A percentile compares a stretch with the other conserved stretches of the same genome.
Evolutionary conservation across 768 basidiomycete genomes (phyloP).

Genomic region (Coprinopsis cinerea): DNA sequence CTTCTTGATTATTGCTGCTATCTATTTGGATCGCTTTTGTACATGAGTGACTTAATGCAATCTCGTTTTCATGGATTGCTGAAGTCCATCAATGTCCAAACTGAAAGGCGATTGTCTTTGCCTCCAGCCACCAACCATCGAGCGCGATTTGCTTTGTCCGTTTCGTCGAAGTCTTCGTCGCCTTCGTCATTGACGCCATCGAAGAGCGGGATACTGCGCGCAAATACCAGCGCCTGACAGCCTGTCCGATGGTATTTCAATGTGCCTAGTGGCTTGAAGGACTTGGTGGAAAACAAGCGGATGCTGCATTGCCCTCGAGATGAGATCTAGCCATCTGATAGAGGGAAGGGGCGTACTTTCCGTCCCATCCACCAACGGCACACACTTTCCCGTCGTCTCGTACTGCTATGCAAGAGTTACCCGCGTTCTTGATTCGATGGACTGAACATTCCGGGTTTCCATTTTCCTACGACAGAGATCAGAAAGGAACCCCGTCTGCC

Average conservation of each 20-base stretch:
- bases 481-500: conserved; percentile 12
- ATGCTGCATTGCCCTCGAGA: conserved; percentile 40
- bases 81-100: conserved; percentile 65
- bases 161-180: conserved; percentile 47
- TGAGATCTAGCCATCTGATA: conserved; percentile 1
- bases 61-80: conserved; percentile 21
- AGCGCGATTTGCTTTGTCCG: conserved; percentile 38
- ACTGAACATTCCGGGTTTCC: conserved; percentile 21
- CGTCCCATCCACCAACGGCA: conserved; percentile 93
- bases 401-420: conserved; percentile 73
- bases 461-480: conserved; percentile 14
- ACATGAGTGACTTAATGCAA: background rate
- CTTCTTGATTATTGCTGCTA: too few relatives aligned
- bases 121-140: conserved; percentile 62
- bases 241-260: conserved; percentile 75
- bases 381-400: conserved; percentile 72
- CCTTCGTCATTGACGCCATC: conserved; percentile 34
- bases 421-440: conserved; percentile 68
- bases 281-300: conserved; percentile 75
- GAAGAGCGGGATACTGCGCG: conserved; percentile 17
- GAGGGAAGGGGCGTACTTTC: conserved; percentile 52
- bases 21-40: conserved; percentile 6
- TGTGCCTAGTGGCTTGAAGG: conserved; percentile 78
- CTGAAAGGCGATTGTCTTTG: conserved; percentile 62
- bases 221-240: conserved; percentile 74